Evolutionary conservation across 208 protist species (phyloP), one percentile per base, ranked within the genome.

Genomic region (Crithidia brevicula): DNA sequence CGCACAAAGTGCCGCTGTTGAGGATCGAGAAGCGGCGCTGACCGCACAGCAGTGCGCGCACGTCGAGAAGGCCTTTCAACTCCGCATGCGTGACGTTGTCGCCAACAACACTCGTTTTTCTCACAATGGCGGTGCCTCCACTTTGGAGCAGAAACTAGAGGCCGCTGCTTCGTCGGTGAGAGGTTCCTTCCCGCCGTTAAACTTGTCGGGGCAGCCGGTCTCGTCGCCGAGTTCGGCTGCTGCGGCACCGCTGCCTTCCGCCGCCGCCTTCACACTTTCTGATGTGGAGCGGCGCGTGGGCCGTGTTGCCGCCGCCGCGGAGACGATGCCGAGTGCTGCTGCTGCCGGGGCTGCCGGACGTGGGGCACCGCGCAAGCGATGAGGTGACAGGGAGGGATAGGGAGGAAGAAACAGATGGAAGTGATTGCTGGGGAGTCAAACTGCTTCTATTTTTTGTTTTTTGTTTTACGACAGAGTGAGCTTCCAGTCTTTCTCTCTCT

Each of bases 241-340:
- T n/a, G 46, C 56, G 1, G 54, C 77, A 16, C 45, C 46, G 46
- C 50, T 81, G 22, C 69, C 72, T 4, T 20, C 54, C 4, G 79
- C 77, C 34, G 51, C 74, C 6, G 77, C 75, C 23, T 95, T 95
- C 56, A 47, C 51, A 0, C 27, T 91, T 8, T 77, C 82, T 3
- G 82, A 81, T 10, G 86, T 95, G 43, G 82, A 91, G 71, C 15
- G 52, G 53, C 86, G 86, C 9, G 62, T 95, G 22, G 58, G 76
- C 15, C 73, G 54, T 11, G 57, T 91, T 34, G 74, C 89, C 34
- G 23, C 36, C 7, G 74, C 67, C 1, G 33, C 74, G 30, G 67
- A 85, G 57, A 60, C 60, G 25, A 28, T 67, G 50, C 16, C 40
- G 27, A 49, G 10, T 23, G 45, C n/a, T 13, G 54, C 46, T 34